Conservation (phyloP, 768 basidiomycete species). For the Cyclocybe aegerita region DNA sequence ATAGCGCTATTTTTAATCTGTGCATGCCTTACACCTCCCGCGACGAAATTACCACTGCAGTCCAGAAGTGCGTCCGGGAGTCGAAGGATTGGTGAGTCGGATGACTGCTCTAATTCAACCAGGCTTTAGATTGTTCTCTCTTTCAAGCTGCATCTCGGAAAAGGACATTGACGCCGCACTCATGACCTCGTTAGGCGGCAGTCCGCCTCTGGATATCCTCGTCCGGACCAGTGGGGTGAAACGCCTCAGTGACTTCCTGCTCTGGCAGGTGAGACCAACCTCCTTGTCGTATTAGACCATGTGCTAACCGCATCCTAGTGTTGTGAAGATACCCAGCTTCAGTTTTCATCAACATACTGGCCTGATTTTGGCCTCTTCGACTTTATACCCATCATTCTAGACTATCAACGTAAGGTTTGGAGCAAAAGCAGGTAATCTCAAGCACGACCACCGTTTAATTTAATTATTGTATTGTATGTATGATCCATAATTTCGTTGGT, state of each 20-base stretch:
- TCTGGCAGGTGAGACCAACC: conserved; percentile 82
- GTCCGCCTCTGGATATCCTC: conserved; percentile 85
- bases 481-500: background rate
- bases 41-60: conserved; percentile 87
- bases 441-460: background rate
- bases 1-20: conserved; percentile 84
- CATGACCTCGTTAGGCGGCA: conserved; percentile 61
- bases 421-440: conserved; percentile 13
- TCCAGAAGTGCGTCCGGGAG: conserved; percentile 51
- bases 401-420: conserved; percentile 84
- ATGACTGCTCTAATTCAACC: background rate
- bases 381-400: conserved; percentile 83
- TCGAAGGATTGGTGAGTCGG: conserved; percentile 23
- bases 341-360: conserved; percentile 87
- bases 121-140: background rate
- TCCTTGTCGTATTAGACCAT: background rate
- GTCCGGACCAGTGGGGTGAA: conserved; percentile 91
- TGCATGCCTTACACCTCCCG: conserved; percentile 91
- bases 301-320: conserved; percentile 42
- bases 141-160: conserved; percentile 48
- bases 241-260: conserved; percentile 83
- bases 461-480: too few species aligned
- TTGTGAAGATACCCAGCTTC: conserved; percentile 81
- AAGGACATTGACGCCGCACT: conserved; percentile 65
- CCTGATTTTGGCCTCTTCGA: conserved; percentile 89